Percentiles rank a stretch among this genome's conserved stretches.
Conservation (phyloP, 768 basidiomycete species). For the Daedaleopsis nitida region DNA sequence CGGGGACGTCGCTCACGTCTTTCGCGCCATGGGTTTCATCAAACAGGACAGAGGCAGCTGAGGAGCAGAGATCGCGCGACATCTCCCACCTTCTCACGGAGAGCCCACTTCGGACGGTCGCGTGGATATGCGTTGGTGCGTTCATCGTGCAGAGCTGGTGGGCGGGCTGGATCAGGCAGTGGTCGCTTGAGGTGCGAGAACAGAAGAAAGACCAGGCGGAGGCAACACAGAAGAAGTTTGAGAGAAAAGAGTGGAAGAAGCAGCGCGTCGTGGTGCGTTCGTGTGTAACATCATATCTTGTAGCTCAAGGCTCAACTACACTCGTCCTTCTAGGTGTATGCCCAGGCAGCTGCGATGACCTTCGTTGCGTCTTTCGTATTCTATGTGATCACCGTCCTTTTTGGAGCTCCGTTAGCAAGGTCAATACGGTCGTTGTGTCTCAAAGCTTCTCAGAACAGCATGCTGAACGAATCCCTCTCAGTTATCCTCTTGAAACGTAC, state of each 20-base stretch:
- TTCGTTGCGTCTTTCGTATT: slow-evolving; percentile 47
- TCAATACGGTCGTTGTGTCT: slow-evolving; percentile 30
- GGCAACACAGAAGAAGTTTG: slow-evolving; percentile 21
- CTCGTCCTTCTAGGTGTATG: slow-evolving; percentile 44
- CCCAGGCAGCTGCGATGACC: slow-evolving; percentile 55
- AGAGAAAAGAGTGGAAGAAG: slow-evolving; percentile 16
- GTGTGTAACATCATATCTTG: not conserved
- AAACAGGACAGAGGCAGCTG: not conserved
- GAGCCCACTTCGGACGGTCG: slow-evolving; percentile 38
- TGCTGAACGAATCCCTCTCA: slow-evolving; percentile 27
- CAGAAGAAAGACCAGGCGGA: slow-evolving; percentile 1
- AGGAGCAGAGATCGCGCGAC: slow-evolving; percentile 37
- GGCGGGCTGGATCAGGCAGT: slow-evolving; percentile 36
- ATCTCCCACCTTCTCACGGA: slow-evolving; percentile 43
- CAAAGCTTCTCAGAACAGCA: not conserved
- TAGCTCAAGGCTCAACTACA: not conserved
- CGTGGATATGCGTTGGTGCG: slow-evolving; percentile 40
- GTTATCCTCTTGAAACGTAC: slow-evolving; percentile 60
- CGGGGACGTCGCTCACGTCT: slow-evolving; percentile 54
- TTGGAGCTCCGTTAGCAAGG: slow-evolving; percentile 76
- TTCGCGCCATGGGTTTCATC: slow-evolving; percentile 15
- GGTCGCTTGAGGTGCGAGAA: slow-evolving; percentile 17
- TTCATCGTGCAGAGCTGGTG: slow-evolving; percentile 41
- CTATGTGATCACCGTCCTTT: slow-evolving; percentile 56
- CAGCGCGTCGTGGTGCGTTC: slow-evolving; percentile 19